Conservation (phyloP, 805 yeast genomes). For the Teunomyces funiuensis region DNA sequence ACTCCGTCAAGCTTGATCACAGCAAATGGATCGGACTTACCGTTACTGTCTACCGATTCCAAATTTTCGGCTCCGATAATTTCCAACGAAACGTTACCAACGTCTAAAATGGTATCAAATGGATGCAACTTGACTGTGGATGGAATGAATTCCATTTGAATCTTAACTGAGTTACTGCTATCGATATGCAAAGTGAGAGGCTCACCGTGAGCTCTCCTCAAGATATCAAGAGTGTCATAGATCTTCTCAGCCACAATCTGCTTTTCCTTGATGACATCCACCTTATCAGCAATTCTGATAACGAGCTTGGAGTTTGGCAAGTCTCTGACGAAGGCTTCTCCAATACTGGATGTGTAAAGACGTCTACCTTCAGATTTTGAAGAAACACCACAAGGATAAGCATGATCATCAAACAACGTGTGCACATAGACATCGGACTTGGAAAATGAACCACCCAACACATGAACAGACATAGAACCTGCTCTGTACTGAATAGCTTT, state of each 20-base stretch:
- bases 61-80: constrained; percentile 56
- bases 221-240: constrained; percentile 53
- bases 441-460: constrained; percentile 49
- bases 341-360: constrained; percentile 46
- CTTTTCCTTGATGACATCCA: constrained; percentile 44
- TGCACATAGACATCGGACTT: constrained; percentile 54
- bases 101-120: constrained; percentile 64
- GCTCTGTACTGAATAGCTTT: constrained; percentile 56
- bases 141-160: constrained; percentile 64
- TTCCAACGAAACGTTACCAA: constrained; percentile 60
- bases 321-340: constrained; percentile 68
- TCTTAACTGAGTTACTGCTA: constrained; percentile 35
- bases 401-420: constrained; percentile 62
- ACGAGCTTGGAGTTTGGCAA: constrained; percentile 57
- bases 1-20: constrained; percentile 53
- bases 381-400: constrained; percentile 57
- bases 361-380: constrained; percentile 47
- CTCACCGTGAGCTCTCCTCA: constrained; percentile 46
- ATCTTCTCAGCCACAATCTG: constrained; percentile 53
- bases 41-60: constrained; percentile 64
- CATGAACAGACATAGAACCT: constrained; percentile 60
- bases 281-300: constrained; percentile 57
- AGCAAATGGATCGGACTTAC: constrained; percentile 74
- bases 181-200: constrained; percentile 49
- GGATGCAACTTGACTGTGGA: constrained; percentile 52